These are phyloP conservation scores for Pseudozyma hubeiensis DNA, from an alignment of 1,284 basidiomycete genomes.

Conservation along the genomic window DNA sequence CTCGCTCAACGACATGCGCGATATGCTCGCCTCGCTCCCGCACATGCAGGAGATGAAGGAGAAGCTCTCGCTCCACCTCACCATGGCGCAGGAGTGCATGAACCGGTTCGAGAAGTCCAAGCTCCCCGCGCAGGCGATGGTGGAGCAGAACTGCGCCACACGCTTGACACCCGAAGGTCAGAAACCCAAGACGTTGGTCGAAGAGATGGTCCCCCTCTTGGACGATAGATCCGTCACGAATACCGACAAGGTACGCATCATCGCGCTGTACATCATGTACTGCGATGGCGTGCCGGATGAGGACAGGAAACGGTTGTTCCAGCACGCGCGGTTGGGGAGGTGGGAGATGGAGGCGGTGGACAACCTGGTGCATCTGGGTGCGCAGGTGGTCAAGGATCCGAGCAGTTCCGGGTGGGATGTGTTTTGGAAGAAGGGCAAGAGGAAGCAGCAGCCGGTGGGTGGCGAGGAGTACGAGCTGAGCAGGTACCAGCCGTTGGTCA, in stretches of 20 bases:
- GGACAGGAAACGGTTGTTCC: slow-evolving; percentile 91
- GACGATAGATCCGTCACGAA: slow-evolving; percentile 80
- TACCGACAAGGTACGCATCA: slow-evolving; percentile 91
- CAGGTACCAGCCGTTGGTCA: slow-evolving; percentile 87
- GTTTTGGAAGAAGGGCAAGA: slow-evolving; percentile 73
- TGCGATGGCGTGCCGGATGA: slow-evolving; percentile 98
- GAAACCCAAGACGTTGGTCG: slow-evolving; percentile 75
- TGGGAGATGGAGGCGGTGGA: slow-evolving; percentile 95
- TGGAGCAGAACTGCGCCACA: slow-evolving; percentile 79
- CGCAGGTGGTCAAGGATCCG: slow-evolving; percentile 79
- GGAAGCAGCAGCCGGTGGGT: slow-evolving; percentile 76
- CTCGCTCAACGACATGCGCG: slow-evolving; percentile 96
- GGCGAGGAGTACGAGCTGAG: slow-evolving; percentile 97
- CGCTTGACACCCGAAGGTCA: slow-evolving; percentile 63
- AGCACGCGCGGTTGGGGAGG: slow-evolving; percentile 89
- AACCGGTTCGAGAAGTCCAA: slow-evolving; percentile 87
- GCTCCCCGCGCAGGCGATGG: slow-evolving; percentile 84
- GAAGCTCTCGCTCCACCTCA: slow-evolving; percentile 95
- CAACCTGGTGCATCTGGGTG: slow-evolving; percentile 84
- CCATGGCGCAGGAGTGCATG: slow-evolving; percentile 99
- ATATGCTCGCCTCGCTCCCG: slow-evolving; percentile 94
- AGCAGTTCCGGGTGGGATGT: slow-evolving; percentile 46
- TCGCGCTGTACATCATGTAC: slow-evolving; percentile 94
- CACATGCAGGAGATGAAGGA: slow-evolving; percentile 96
- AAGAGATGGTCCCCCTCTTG: slow-evolving; percentile 97